phyloP scores from a whole-genome alignment of 768 basidiomycete genomes.

The Lactarius akahatsu region DNA sequence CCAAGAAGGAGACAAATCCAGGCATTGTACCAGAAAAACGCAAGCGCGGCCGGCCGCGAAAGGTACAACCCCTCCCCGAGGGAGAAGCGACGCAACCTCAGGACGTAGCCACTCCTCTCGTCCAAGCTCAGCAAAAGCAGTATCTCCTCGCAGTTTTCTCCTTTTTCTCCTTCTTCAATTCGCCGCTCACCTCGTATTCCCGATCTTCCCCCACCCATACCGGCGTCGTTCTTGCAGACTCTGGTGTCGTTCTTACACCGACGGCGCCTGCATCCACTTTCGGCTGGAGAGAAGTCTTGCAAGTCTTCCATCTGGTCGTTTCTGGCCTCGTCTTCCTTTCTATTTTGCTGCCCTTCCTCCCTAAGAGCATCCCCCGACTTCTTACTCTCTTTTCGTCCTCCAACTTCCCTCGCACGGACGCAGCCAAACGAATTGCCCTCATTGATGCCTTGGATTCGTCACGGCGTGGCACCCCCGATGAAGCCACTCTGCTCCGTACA shows the following conservation, averaged over 20 bases:
- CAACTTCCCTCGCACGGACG: constrained; percentile 20
- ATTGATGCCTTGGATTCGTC: constrained; percentile 37
- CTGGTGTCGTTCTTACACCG: constrained; percentile 31
- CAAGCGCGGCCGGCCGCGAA: constrained; percentile 81
- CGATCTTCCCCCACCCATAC: constrained; percentile 49
- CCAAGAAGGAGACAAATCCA: constrained; percentile 30
- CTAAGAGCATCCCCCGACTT: constrained; percentile 29
- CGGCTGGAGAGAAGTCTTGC: constrained; percentile 55
- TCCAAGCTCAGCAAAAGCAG: constrained; percentile 39
- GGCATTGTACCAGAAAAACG: constrained; percentile 64
- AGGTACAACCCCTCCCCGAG: constrained; percentile 53
- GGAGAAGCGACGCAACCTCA: constrained; percentile 25
- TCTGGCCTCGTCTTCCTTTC: constrained; percentile 61
- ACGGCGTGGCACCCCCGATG: constrained; percentile 40
- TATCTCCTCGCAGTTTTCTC: constrained; percentile 83
- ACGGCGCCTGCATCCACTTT: constrained; percentile 34
- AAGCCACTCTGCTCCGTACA: constrained; percentile 40
- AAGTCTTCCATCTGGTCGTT: constrained; percentile 63
- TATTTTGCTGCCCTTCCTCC: constrained; percentile 51
- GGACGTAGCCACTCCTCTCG: constrained; percentile 24
- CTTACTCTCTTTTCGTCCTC: neutral
- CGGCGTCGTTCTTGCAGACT: constrained; percentile 54
- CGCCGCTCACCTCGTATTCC: constrained; percentile 52
- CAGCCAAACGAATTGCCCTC: constrained; percentile 33
- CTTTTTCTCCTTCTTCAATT: constrained; percentile 84